These are phyloP conservation scores for Blastocrithidia nonstop DNA, from an alignment of 208 protist species.

Conservation along the genomic window DNA sequence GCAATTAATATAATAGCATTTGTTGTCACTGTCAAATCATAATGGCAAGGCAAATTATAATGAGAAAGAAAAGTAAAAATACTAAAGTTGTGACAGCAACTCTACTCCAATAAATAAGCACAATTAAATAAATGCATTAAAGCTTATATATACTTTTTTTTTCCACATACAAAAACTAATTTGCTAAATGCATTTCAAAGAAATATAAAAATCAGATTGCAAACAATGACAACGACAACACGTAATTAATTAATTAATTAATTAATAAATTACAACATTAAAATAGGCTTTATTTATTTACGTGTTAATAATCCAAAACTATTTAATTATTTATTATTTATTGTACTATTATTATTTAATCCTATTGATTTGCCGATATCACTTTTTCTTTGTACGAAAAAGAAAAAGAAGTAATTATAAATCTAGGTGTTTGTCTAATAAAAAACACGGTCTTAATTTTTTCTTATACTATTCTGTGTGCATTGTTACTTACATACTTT, in stretches of 20 bases:
- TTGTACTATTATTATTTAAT: conserved; percentile 3
- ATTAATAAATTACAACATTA: neutral
- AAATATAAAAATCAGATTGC: no score
- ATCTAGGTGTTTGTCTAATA: neutral
- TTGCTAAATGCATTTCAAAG: no score
- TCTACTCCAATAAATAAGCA: no score
- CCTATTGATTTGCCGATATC: neutral
- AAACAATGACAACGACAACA: no score
- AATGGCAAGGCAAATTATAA: neutral
- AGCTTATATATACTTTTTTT: no score
- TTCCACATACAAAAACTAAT: no score
- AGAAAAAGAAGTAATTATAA: conserved; percentile 3
- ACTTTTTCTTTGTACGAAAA: conserved; percentile 1
- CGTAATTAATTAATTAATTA: no score
- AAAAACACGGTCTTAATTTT: neutral
- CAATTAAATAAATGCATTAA: no score
- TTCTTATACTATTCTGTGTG: neutral
- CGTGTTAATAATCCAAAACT: neutral
- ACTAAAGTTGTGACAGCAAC: no score
- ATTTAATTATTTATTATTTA: neutral
- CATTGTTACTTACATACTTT: neutral
- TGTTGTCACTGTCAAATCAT: neutral
- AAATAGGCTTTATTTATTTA: conserved; percentile 2
- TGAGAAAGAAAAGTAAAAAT: neutral
- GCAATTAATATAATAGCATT: neutral